Evolutionary conservation across 2,329 filamentous ascomycete genomes (phyloP), one percentile per base, ranked within the genome.

Genomic region (Sporothrix humicola): DNA sequence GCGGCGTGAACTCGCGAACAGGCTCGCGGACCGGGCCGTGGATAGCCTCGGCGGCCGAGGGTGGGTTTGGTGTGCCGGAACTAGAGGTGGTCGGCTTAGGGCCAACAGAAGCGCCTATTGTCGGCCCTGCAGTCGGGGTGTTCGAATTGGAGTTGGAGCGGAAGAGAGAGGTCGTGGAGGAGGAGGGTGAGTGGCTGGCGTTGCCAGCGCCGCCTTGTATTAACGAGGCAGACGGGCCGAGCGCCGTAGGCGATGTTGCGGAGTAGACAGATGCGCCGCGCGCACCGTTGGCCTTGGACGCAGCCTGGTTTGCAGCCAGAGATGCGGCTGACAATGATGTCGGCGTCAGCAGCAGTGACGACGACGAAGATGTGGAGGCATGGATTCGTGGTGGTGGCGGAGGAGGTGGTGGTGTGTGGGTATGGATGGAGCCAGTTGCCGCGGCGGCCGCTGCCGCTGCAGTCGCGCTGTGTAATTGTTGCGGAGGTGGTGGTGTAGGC

Each of bases 41-140:
- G 81, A 91, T 89, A 63, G 89, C 88, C 79, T 91, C 89, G 0
- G 88, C 87, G 23, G 87, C 87, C 50, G 87, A 87, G 37, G 85
- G 84, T 31, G 66, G 72, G 46, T 54, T 68, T 48, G 52, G 26
- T 12, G 50, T 70, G 12, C 61, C 54, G 10, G 59, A 42, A 12
- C 20, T 46, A 5, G 59, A 42, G 23, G 13, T 46, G 15, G 46
- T 46, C 7, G 23, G 46, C 20, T 44, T 46, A 12, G 37, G 10
- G 9, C 61, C 86, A 83, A 65, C 46, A 4, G 69, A 44, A 12
- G 46, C 50, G 46, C 63, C 54, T 42, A 65, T 50, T 44, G 56
- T 59, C 20, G 52, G 52, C 8, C 44, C 52, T 4, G 59, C 31
- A 17, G 63, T 42, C 7, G 58, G 58, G 42, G 23, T 63, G 58